These are phyloP conservation scores for Alternaria sp. DNA, from an alignment of 2,329 filamentous ascomycete genomes.

Conservation along the genomic window DNA sequence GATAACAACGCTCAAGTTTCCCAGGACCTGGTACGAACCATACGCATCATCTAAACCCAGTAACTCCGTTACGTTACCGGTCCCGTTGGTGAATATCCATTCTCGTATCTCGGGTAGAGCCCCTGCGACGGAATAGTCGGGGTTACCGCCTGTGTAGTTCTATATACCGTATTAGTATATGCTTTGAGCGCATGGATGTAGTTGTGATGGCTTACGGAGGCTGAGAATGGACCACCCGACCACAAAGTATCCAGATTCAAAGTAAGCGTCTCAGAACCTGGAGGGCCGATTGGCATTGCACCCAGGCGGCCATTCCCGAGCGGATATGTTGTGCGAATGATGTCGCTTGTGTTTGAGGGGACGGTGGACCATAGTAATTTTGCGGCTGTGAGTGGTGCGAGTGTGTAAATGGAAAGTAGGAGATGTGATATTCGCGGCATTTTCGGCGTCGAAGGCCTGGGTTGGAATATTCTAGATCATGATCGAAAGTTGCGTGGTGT, in stretches of 20 bases:
- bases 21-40: constrained; percentile 59
- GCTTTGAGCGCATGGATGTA: not conserved
- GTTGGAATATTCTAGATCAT: fast-evolving
- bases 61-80: constrained; percentile 54
- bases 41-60: constrained; percentile 54
- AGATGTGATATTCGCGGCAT: not conserved
- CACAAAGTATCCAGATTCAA: constrained; percentile 62
- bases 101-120: constrained; percentile 56
- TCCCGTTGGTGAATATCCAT: constrained; percentile 60
- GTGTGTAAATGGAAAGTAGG: not conserved
- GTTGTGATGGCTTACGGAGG: constrained; percentile 38
- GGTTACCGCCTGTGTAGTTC: constrained; percentile 61
- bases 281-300: constrained; percentile 57
- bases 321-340: constrained; percentile 51
- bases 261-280: constrained; percentile 55
- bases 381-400: constrained; percentile 6
- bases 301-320: constrained; percentile 61
- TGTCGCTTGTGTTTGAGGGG: constrained; percentile 31
- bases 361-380: constrained; percentile 33
- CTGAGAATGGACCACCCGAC: constrained; percentile 61
- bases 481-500: not conserved
- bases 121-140: constrained; percentile 44
- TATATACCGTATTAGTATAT: constrained; percentile 17
- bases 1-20: constrained; percentile 57
- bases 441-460: fast-evolving